phyloP scores from a whole-genome alignment of 768 basidiomycete species.

The Lactifluus hygrophoroides region DNA sequence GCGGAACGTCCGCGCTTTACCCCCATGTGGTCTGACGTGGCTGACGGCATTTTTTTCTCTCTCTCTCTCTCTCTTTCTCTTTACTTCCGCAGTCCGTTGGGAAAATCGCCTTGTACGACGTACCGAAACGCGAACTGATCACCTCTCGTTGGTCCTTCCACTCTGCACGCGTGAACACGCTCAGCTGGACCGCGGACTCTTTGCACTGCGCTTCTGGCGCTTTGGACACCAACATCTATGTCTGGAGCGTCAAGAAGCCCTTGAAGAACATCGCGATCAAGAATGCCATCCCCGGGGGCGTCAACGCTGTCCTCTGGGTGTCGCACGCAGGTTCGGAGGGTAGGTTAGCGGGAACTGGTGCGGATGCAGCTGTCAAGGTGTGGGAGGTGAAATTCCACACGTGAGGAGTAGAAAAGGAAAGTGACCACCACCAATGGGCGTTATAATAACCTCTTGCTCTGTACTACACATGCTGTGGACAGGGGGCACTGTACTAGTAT shows the following conservation, averaged over 20 bases:
- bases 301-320: constrained; percentile 75
- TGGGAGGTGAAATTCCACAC: constrained; percentile 52
- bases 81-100: constrained; percentile 78
- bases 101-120: constrained; percentile 72
- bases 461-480: no score
- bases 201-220: constrained; percentile 79
- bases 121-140: constrained; percentile 55
- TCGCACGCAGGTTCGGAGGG: constrained; percentile 32
- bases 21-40: not conserved
- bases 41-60: not conserved
- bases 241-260: constrained; percentile 71
- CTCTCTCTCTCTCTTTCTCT: not conserved
- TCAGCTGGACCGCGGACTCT: constrained; percentile 69
- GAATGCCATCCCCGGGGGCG: constrained; percentile 82
- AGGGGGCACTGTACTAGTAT: no score
- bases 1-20: no score
- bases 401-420: constrained; percentile 9
- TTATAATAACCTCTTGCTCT: no score
- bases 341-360: constrained; percentile 59
- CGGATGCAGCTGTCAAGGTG: constrained; percentile 69
- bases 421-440: no score
- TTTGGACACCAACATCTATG: constrained; percentile 86
- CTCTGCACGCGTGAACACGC: constrained; percentile 67
- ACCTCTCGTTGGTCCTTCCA: constrained; percentile 85
- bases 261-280: constrained; percentile 71